These are phyloP conservation scores for Agaricus subrufescens DNA, from an alignment of 768 basidiomycete species.

Conservation along the genomic window DNA sequence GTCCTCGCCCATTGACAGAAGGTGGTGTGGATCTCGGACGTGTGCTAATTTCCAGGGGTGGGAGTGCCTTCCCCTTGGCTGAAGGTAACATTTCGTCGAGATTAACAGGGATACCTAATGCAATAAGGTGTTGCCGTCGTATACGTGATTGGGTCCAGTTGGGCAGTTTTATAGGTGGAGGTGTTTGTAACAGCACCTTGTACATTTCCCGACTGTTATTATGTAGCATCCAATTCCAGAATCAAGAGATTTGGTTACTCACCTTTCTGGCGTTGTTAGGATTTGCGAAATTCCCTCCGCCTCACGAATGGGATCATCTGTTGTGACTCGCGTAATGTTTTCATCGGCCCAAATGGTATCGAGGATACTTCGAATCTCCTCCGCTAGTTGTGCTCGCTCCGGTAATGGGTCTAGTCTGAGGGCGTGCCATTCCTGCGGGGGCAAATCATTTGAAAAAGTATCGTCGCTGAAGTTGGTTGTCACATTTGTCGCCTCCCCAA, in stretches of 20 bases:
- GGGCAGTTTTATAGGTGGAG: slow-evolving; percentile 76
- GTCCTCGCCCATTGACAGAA: slow-evolving; percentile 27
- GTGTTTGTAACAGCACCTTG: slow-evolving; percentile 62
- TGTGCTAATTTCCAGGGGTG: slow-evolving; percentile 78
- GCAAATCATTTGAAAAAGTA: slow-evolving; percentile 35
- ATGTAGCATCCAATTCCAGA: slow-evolving; percentile 11
- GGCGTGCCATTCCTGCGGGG: slow-evolving; percentile 51
- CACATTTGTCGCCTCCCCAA: slow-evolving; percentile 40
- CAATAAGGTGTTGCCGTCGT: slow-evolving; percentile 84
- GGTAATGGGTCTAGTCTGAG: slow-evolving; percentile 64
- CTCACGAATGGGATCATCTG: slow-evolving; percentile 72
- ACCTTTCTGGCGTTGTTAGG: slow-evolving; percentile 75
- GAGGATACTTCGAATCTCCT: slow-evolving; percentile 63
- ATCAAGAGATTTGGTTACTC: background rate
- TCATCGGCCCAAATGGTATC: slow-evolving; percentile 58
- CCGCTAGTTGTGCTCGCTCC: slow-evolving; percentile 47
- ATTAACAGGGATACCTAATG: slow-evolving; percentile 92
- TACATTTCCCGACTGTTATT: slow-evolving; percentile 70
- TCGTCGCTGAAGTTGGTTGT: slow-evolving; percentile 6
- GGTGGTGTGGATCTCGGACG: slow-evolving; percentile 81
- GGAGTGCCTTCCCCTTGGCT: slow-evolving; percentile 60
- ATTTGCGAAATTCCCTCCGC: slow-evolving; percentile 79
- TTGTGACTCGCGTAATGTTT: slow-evolving; percentile 48
- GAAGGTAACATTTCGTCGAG: slow-evolving; percentile 86
- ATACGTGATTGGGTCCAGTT: slow-evolving; percentile 94